Base-by-base conservation (phyloP, 352 stramenopile species). In the Pythium grandisporangium region DNA sequence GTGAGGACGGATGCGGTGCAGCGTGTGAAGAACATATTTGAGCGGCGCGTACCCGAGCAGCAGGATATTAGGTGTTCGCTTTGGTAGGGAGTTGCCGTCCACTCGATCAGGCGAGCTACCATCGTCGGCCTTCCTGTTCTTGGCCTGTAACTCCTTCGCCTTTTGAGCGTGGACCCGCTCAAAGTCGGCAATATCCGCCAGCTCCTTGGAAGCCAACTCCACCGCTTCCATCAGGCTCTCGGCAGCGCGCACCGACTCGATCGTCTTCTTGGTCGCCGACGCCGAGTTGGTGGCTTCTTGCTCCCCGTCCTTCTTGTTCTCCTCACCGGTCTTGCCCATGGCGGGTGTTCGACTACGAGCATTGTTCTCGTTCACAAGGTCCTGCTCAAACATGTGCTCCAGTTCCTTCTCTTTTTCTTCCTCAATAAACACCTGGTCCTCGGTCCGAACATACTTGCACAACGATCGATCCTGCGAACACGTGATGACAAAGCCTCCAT, bases 401-500 rank as follows among this genome's bases (percentile, higher is more conserved):
- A 98, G 66, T 51, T 97, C 89, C 48, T 95, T 87, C 50, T 98
- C 95, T 44, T 84, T 84, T 59, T 99, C 95, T 75, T 99, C 96
- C 44, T 99, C 95, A 12, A 98, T 72, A 52, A 99, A 99, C 7
- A 99, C 95, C 34, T 90, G 76, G 40, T 93, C 79, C 37, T 98
- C 93, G n/a, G 91, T 98, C 23, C 96, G 79, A 48, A 97, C 69
- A 76, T 97, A 99, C 42, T 98, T 92, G 53, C 94, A 82, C 22
- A 99, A 70, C 46, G 95, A 96, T 12, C 96, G 82, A 71, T 99
- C 97, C 65, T 98, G 95, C 41, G 95, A 96, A 33, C 79, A 96
- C 35, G 82, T 95, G 12, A 99, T 70, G 5, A 99, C 68, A 45
- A 98, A 99, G 26, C 80, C 88, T 17, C 95, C 96, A 44, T 96